Evolutionary conservation across 2,329 filamentous ascomycete species (phyloP).

Genomic region (Gaeumannomyces tritici): DNA sequence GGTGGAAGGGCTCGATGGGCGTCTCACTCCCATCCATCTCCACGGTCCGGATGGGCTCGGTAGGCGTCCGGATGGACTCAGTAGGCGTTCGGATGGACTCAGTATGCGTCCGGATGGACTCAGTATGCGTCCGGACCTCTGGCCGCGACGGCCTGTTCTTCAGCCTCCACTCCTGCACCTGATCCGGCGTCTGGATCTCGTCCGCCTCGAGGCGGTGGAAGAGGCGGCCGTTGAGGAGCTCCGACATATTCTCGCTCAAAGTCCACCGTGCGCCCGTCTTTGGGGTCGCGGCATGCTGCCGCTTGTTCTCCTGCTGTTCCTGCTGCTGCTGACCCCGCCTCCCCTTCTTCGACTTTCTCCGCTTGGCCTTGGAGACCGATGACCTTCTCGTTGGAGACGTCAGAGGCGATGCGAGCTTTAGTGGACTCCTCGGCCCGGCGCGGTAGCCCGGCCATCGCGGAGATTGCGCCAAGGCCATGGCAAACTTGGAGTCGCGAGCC

Average conservation of each 20-base stretch:
- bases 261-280: conserved; percentile 37
- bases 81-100: conserved; percentile 19
- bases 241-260: conserved; percentile 46
- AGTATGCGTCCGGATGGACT: conserved; percentile 18
- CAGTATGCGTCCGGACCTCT: conserved; percentile 14
- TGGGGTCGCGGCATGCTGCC: conserved; percentile 6
- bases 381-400: conserved; percentile 15
- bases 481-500: no score
- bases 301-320: conserved; percentile 14
- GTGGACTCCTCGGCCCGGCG: not conserved
- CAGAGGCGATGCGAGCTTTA: conserved; percentile 9
- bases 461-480: no score
- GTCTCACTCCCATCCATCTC: conserved; percentile 25
- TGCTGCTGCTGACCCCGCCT: conserved; percentile 9
- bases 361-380: conserved; percentile 25
- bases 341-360: conserved; percentile 28
- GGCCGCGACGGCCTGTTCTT: conserved; percentile 27
- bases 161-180: conserved; percentile 31
- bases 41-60: conserved; percentile 17
- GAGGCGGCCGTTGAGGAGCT: conserved; percentile 42
- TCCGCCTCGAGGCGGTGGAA: conserved; percentile 48
- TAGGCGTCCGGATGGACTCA: conserved; percentile 18
- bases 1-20: conserved; percentile 38
- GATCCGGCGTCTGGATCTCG: conserved; percentile 47
- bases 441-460: conserved; percentile 2